These are phyloP conservation scores for Aspergillus japonicus DNA, from an alignment of 2,329 filamentous ascomycete species.

Conservation along the genomic window DNA sequence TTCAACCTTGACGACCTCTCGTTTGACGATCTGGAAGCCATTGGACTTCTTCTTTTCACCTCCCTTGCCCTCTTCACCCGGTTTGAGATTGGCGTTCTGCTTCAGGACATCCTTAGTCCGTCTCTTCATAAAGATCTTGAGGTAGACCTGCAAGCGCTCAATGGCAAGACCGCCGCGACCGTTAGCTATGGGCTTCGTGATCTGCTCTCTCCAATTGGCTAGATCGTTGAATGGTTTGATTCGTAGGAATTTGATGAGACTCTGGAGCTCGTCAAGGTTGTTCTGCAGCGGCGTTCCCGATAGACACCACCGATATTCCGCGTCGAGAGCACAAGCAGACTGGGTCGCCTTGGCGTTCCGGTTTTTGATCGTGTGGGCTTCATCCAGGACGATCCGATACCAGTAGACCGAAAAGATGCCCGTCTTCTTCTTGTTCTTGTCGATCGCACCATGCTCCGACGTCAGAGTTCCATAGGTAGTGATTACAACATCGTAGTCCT, in stretches of 20 bases:
- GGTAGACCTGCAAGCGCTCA: slow-evolving; percentile 74
- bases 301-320: slow-evolving; percentile 92
- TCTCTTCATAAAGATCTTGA: slow-evolving; percentile 97
- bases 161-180: slow-evolving; percentile 88
- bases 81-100: slow-evolving; percentile 75
- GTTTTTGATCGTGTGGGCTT: slow-evolving; percentile 98
- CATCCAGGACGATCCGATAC: slow-evolving; percentile 93
- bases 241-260: slow-evolving; percentile 84
- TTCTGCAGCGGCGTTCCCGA: slow-evolving; percentile 98
- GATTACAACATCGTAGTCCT: slow-evolving; percentile 88
- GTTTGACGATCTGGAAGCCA: slow-evolving; percentile 86
- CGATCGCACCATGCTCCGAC: slow-evolving; percentile 77
- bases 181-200: slow-evolving; percentile 84
- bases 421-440: slow-evolving; percentile 62
- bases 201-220: slow-evolving; percentile 84
- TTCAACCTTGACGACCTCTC: slow-evolving; percentile 78
- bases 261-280: slow-evolving; percentile 94
- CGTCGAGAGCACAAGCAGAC: slow-evolving; percentile 78
- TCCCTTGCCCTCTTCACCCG: slow-evolving; percentile 59
- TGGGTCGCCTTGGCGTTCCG: slow-evolving; percentile 93
- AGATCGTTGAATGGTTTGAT: slow-evolving; percentile 90
- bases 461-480: slow-evolving; percentile 96
- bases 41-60: slow-evolving; percentile 51
- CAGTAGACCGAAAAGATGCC: slow-evolving; percentile 90
- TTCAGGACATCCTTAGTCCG: slow-evolving; percentile 96